Conservation (phyloP, 2,329 filamentous ascomycete species). For the Tolypocladium ophioglossoides region DNA sequence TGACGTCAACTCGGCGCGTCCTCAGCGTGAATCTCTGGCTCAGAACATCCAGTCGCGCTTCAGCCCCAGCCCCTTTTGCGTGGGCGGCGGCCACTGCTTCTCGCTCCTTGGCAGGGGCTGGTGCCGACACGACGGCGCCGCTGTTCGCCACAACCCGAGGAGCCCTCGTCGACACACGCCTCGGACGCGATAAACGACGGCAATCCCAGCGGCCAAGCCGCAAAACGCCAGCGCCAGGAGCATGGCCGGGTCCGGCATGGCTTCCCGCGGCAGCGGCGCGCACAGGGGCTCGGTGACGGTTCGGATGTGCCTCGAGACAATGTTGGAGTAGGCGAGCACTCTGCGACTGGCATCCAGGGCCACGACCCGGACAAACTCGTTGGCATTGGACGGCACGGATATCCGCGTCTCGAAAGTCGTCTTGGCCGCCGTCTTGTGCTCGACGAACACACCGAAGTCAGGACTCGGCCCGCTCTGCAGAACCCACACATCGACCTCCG, state of each 20-base stretch:
- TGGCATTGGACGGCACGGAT: constrained; percentile 5
- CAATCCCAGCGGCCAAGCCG: not conserved
- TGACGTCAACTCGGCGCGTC: not conserved
- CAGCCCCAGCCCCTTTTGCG: not conserved
- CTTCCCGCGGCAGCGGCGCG: not conserved
- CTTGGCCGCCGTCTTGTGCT: constrained; percentile 7
- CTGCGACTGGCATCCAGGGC: constrained; percentile 7
- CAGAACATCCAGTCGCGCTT: not conserved
- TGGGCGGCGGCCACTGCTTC: not conserved
- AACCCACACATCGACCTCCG: constrained; percentile 33
- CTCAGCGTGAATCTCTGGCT: not conserved
- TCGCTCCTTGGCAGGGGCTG: not conserved
- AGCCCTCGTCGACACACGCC: not conserved
- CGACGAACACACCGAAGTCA: constrained; percentile 2
- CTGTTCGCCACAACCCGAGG: not conserved
- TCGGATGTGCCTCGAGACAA: not conserved
- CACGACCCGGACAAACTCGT: constrained; percentile 10
- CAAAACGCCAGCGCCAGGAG: not conserved
- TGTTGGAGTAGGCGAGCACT: not conserved
- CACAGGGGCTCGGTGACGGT: not conserved
- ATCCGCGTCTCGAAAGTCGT: constrained; percentile 12
- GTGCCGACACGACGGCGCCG: not conserved
- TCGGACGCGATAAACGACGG: not conserved
- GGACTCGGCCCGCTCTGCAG: constrained; percentile 10
- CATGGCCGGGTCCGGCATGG: not conserved